Percentiles rank a stretch among this genome's conserved stretches.
phyloP scores from a whole-genome alignment of 2,329 filamentous ascomycete species.

The Didymella segeticola region DNA sequence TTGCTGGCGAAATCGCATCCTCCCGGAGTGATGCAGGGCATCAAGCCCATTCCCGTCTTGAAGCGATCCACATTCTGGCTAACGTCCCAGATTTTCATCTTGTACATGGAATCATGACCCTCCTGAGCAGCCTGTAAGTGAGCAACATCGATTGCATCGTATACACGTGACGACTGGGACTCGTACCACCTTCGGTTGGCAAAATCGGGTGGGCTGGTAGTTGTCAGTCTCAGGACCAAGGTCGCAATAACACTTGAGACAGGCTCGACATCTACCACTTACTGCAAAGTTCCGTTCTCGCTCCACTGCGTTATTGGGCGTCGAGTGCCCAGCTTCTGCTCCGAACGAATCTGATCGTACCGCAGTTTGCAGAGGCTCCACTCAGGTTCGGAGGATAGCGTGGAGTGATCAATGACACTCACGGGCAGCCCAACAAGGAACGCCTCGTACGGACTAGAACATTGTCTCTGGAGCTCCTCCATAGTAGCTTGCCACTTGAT shows the following conservation, averaged over 20 bases:
- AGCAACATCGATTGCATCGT: constrained; percentile 71
- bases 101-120: constrained; percentile 65
- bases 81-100: constrained; percentile 64
- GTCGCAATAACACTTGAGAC: not conserved
- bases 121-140: constrained; percentile 58
- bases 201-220: constrained; percentile 59
- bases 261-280: not conserved
- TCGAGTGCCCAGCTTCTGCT: constrained; percentile 58
- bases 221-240: not conserved
- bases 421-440: constrained; percentile 66
- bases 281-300: constrained; percentile 57
- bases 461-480: constrained; percentile 58
- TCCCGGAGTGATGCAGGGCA: constrained; percentile 71
- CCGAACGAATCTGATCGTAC: constrained; percentile 63
- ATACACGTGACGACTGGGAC: constrained; percentile 64
- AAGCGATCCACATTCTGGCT: constrained; percentile 76
- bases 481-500: constrained; percentile 56
- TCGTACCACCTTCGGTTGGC: constrained; percentile 60
- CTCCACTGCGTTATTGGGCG: constrained; percentile 68
- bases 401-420: constrained; percentile 52
- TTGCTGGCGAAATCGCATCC: constrained; percentile 68
- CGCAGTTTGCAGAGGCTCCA: constrained; percentile 67
- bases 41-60: constrained; percentile 62
- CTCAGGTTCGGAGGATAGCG: constrained; percentile 44
- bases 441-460: constrained; percentile 67